Evolutionary conservation across 495 filamentous ascomycete species (phyloP).

Genomic region (Acidiella bohemica): DNA sequence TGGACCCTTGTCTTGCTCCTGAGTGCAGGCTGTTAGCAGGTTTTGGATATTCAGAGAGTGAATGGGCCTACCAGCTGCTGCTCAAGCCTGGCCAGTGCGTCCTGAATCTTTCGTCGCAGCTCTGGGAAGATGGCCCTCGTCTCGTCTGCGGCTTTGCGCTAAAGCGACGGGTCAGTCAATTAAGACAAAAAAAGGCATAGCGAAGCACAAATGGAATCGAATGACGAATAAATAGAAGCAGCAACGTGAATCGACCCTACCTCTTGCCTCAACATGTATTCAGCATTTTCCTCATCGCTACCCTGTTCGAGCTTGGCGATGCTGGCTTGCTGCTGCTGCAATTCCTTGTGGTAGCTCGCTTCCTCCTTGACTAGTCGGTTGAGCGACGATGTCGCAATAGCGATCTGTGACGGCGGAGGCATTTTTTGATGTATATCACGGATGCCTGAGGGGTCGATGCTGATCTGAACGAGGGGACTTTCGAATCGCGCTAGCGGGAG

Average conservation of each 20-base stretch:
- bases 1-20: slow-evolving; percentile 28
- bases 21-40: slow-evolving; percentile 2
- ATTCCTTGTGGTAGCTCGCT: slow-evolving; percentile 73
- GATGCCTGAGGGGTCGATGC: too few relatives aligned
- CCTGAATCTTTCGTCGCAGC: slow-evolving; percentile 48
- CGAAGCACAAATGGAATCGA: too few relatives aligned
- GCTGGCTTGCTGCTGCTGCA: slow-evolving; percentile 53
- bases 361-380: slow-evolving; percentile 84
- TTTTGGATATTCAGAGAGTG: neutral
- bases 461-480: too few relatives aligned
- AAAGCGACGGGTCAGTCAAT: too few relatives aligned
- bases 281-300: slow-evolving; percentile 34
- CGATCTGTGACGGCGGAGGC: slow-evolving; percentile 58
- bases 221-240: too few relatives aligned
- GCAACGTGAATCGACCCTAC: too few relatives aligned
- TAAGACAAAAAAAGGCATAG: too few relatives aligned
- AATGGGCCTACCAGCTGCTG: slow-evolving; percentile 41
- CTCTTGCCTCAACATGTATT: slow-evolving; percentile 70
- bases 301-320: slow-evolving; percentile 49
- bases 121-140: slow-evolving; percentile 66
- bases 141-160: slow-evolving; percentile 67
- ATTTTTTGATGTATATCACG: too few relatives aligned
- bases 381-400: slow-evolving; percentile 59
- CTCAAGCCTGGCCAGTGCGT: slow-evolving; percentile 57
- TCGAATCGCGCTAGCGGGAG: too few relatives aligned